Evolutionary conservation across 1,284 basidiomycete genomes (phyloP), one percentile per base, ranked within the genome.

Genomic region (Sphaerobolus stellatus): DNA sequence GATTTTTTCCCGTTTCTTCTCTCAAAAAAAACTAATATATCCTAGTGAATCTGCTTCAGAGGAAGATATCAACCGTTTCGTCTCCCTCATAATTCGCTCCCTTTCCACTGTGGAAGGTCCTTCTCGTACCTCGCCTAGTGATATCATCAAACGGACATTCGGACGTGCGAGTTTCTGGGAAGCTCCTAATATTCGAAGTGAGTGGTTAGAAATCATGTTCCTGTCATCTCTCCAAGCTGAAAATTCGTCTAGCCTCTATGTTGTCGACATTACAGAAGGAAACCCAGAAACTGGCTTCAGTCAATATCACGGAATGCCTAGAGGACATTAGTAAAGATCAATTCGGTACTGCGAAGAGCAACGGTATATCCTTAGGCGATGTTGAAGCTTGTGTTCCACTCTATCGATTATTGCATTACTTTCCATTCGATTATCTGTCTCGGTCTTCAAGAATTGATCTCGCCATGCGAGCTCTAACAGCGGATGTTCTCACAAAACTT

Each of bases 81-180:
- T 79, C 14, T 64, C 64, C 27, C 50, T 80, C 2, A 61, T 84
- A 34, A 45, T 60, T 59, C 47, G 34, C 11, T 18, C 29, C 16
- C 34, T 22, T 8, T 5, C 18, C 11, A 33, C 25, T 18, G 1
- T 27, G 22, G n/a, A n/a, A n/a, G n/a, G n/a, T n/a, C n/a, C n/a
- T n/a, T n/a, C n/a, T n/a, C n/a, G n/a, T n/a, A n/a, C n/a, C n/a
- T n/a, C n/a, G n/a, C n/a, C n/a, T n/a, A n/a, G 41, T 4, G 41
- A 7, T 16, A 57, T 69, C 28, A 49, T 76, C 13, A 52, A 65
- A 3, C 72, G 72, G 55, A 66, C 75, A 36, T 63, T 88, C 25
- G 77, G 71, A 52, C 83, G 81, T 38, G 86, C 88, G 8, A 75
- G 82, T 41, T 83, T 90, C 59, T 90, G 87, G 86, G 88, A 91